A percentile compares a stretch with the other conserved stretches of the same genome.
phyloP scores from a whole-genome alignment of 1,284 basidiomycete species.

The Coriolopsis trogii region DNA sequence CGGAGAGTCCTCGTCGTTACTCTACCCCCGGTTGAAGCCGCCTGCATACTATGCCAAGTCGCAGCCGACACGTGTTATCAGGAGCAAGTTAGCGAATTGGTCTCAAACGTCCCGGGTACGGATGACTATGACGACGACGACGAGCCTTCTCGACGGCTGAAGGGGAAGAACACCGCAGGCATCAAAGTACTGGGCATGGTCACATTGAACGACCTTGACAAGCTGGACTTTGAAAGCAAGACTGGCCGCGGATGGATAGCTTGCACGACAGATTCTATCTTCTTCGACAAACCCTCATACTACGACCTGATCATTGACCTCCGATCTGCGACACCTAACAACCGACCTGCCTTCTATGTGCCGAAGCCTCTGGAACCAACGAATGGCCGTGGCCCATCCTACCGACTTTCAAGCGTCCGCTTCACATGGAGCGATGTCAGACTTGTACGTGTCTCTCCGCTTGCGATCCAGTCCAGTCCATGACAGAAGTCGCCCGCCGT shows the following conservation, averaged over 20 bases:
- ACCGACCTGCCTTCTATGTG: constrained; percentile 64
- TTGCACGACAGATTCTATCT: constrained; percentile 82
- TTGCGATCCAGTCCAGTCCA: background rate
- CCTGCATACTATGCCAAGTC: constrained; percentile 74
- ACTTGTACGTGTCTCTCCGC: constrained; percentile 47
- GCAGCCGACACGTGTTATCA: constrained; percentile 74
- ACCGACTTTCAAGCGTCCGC: constrained; percentile 61
- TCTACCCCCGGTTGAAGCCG: constrained; percentile 74
- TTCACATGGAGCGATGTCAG: constrained; percentile 83
- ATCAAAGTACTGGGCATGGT: constrained; percentile 76
- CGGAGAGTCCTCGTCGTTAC: constrained; percentile 76
- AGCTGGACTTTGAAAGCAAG: constrained; percentile 54
- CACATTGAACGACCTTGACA: constrained; percentile 70
- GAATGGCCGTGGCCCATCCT: constrained; percentile 43
- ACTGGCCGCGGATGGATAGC: constrained; percentile 77
- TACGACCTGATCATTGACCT: constrained; percentile 81
- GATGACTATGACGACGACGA: constrained; percentile 23
- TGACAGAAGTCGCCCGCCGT: too few relatives aligned
- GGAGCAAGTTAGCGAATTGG: constrained; percentile 40
- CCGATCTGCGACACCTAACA: constrained; percentile 61
- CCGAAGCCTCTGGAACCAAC: constrained; percentile 49
- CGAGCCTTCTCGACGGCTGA: constrained; percentile 35
- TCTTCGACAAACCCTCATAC: constrained; percentile 73
- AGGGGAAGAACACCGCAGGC: constrained; percentile 52
- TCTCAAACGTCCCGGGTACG: too few relatives aligned